Percentiles rank a stretch among this genome's conserved stretches.
Conservation (phyloP, 1,284 basidiomycete species). For the Pseudomicrostroma phylloplanum region DNA sequence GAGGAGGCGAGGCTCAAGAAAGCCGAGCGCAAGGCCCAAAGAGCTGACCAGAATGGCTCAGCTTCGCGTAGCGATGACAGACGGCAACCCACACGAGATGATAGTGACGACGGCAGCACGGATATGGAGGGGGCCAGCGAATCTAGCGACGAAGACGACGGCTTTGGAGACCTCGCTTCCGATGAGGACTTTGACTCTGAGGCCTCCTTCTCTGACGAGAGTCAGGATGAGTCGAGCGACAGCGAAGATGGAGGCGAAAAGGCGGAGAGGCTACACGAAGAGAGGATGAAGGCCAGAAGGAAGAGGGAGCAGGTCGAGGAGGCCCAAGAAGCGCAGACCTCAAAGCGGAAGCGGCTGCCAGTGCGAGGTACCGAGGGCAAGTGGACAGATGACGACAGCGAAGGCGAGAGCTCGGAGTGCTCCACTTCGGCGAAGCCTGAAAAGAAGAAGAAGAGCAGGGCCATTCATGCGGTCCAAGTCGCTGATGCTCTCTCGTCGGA, state of each 20-base stretch:
- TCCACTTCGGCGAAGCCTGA: constrained; percentile 14
- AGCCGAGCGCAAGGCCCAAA: constrained; percentile 4
- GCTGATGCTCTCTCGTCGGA: not conserved
- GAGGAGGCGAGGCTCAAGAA: constrained; percentile 6
- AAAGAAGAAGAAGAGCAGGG: constrained; percentile 14
- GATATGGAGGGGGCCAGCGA: constrained; percentile 16
- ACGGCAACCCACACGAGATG: not conserved
- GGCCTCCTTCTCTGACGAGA: constrained; percentile 1
- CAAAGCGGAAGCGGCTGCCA: constrained; percentile 9
- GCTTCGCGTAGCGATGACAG: not conserved
- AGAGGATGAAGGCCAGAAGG: not conserved
- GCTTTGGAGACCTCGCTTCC: constrained; percentile 4
- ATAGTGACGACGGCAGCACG: constrained; percentile 10
- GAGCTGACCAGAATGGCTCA: not conserved
- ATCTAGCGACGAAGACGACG: constrained; percentile 8
- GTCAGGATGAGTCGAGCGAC: not conserved
- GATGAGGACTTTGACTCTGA: constrained; percentile 6
- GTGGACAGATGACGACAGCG: constrained; percentile 11
- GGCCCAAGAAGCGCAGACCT: constrained; percentile 6
- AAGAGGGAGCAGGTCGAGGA: constrained; percentile 5
- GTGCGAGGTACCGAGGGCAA: constrained; percentile 4
- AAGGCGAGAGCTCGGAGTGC: not conserved
- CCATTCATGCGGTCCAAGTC: constrained; percentile 1
- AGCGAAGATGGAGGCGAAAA: constrained; percentile 1
- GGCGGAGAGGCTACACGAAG: constrained; percentile 4